phyloP scores from a whole-genome alignment of 2,329 filamentous ascomycete genomes.

The Botryotinia convoluta region DNA sequence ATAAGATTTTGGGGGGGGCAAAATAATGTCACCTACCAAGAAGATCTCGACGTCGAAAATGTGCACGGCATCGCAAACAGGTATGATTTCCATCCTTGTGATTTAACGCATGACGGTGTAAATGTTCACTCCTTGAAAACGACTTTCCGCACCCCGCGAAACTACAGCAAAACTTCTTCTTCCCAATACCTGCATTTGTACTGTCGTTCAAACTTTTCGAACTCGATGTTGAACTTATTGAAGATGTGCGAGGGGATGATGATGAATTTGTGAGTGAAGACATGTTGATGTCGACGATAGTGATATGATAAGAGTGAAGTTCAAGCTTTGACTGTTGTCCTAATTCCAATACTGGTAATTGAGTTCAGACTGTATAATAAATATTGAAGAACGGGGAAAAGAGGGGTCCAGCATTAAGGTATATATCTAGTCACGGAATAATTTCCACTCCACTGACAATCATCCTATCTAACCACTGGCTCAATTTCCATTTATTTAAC shows the following conservation, averaged over 20 bases:
- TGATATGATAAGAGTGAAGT: constrained; percentile 12
- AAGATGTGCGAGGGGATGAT: constrained; percentile 33
- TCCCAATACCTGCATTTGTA: constrained; percentile 21
- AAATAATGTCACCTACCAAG: constrained; percentile 44
- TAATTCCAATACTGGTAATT: constrained; percentile 6
- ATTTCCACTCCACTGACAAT: constrained; percentile 12
- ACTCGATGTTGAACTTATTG: constrained; percentile 29
- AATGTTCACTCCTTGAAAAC: constrained; percentile 51
- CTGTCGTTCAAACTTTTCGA: constrained; percentile 26
- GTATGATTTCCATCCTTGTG: constrained; percentile 49
- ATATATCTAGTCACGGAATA: constrained; percentile 20
- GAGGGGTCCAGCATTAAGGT: constrained; percentile 19
- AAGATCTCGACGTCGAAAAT: constrained; percentile 55
- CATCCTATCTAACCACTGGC: constrained; percentile 10
- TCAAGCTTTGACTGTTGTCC: constrained; percentile 17
- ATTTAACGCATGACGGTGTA: constrained; percentile 51
- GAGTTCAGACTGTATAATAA: constrained; percentile 19
- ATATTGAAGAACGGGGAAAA: constrained; percentile 19
- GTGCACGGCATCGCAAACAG: constrained; percentile 52
- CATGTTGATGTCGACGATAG: constrained; percentile 22
- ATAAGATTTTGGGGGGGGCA: neutral
- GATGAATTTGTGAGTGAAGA: constrained; percentile 31
- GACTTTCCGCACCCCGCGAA: constrained; percentile 45
- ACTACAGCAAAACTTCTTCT: constrained; percentile 42
- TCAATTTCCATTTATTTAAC: constrained; percentile 13